Evolutionary conservation across 441 rosid genomes (phyloP).

Genomic region (Geranium incanum): DNA sequence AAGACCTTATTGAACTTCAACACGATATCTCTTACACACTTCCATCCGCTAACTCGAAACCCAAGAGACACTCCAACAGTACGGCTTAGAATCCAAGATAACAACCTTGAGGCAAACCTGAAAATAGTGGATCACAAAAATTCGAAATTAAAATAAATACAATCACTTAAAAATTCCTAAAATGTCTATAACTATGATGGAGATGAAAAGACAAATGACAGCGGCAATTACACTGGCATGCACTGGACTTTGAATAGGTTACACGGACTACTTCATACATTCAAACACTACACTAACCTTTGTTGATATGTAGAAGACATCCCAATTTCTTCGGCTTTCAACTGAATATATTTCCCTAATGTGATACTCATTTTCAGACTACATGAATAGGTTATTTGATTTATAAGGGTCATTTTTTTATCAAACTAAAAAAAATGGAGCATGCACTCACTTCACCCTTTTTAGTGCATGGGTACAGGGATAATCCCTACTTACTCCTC

Average conservation of each 20-base stretch:
- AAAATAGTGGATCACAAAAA: slow-evolving; percentile 19
- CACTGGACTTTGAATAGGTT: neutral
- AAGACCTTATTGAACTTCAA: slow-evolving; percentile 81
- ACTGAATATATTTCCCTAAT: neutral
- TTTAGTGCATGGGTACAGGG: neutral
- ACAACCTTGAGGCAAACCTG: slow-evolving; percentile 79
- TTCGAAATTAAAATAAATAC: slow-evolving; percentile 6
- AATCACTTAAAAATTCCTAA: neutral
- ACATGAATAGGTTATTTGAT: neutral
- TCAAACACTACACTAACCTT: neutral
- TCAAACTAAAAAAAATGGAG: neutral
- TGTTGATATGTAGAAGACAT: neutral
- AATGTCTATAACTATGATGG: neutral
- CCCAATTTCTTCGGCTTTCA: neutral
- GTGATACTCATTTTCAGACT: neutral
- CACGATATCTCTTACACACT: slow-evolving; percentile 70
- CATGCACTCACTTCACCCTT: neutral
- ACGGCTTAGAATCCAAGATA: slow-evolving; percentile 80
- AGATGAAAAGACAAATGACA: neutral
- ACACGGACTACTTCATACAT: neutral
- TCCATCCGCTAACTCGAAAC: slow-evolving; percentile 91
- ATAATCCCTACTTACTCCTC: neutral
- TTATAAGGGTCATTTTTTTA: neutral
- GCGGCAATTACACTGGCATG: neutral
- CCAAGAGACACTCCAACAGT: slow-evolving; percentile 70